These are phyloP conservation scores for Plenodomus biglobosus DNA, from an alignment of 2,329 filamentous ascomycete genomes.

Conservation along the genomic window DNA sequence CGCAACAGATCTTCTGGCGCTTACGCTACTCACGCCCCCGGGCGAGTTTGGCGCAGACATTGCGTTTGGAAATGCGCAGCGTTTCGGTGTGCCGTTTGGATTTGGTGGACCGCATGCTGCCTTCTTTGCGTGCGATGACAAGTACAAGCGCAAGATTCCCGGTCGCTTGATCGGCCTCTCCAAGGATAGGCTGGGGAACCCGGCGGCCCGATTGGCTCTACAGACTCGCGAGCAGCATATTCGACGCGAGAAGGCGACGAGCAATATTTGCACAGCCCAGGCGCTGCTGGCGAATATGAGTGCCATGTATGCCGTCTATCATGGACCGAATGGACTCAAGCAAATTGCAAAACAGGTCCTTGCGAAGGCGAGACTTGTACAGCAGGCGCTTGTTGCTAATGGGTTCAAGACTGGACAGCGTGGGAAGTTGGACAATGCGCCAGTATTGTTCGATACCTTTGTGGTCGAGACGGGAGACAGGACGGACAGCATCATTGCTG, in stretches of 20 bases:
- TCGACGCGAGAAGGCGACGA: slow-evolving; percentile 91
- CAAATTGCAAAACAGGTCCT: slow-evolving; percentile 79
- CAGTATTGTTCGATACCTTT: slow-evolving; percentile 77
- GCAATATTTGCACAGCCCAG: slow-evolving; percentile 96
- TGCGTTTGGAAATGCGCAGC: slow-evolving; percentile 88
- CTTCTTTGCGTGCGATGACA: slow-evolving; percentile 90
- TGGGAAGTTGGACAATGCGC: slow-evolving; percentile 58
- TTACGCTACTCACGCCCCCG: slow-evolving; percentile 84
- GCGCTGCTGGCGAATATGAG: slow-evolving; percentile 94
- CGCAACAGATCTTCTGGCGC: slow-evolving; percentile 83
- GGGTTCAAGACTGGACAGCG: slow-evolving; percentile 65
- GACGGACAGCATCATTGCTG: slow-evolving; percentile 55
- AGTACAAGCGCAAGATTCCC: slow-evolving; percentile 92
- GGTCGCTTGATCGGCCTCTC: slow-evolving; percentile 88
- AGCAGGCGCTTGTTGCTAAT: slow-evolving; percentile 62
- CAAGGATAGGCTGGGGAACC: slow-evolving; percentile 82
- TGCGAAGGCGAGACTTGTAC: slow-evolving; percentile 68
- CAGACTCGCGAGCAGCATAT: slow-evolving; percentile 98
- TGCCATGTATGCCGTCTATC: slow-evolving; percentile 91
- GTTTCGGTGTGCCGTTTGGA: slow-evolving; percentile 88
- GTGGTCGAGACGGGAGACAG: slow-evolving; percentile 59
- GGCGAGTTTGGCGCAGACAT: slow-evolving; percentile 95
- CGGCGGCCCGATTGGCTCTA: slow-evolving; percentile 78
- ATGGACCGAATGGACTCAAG: slow-evolving; percentile 81
- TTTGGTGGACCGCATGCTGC: slow-evolving; percentile 94